Evolutionary conservation across 2,329 filamentous ascomycete genomes (phyloP), one percentile per base, ranked within the genome.

Genomic region (Teratosphaeria epicoccoides): DNA sequence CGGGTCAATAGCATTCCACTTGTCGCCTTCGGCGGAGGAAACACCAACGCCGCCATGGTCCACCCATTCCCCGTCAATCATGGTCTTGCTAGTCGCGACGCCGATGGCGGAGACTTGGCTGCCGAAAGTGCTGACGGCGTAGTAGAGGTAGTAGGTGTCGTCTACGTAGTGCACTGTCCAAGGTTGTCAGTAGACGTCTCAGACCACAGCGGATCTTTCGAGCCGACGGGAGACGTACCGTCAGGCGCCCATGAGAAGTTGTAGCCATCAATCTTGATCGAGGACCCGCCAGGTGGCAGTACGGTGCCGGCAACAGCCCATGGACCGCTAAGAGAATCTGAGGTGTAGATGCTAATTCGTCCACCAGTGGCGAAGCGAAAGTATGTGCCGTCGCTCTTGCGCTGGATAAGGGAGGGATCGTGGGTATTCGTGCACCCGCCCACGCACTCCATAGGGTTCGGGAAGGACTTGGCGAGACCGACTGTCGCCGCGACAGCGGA

Each of bases 101-200:
- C 83, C 83, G 55, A 86, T 84, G 28, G 81, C 79, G 0, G 77
- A 81, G 64, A 73, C 68, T 55, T 83, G 78, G 0, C 73, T 74
- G 1, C 82, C 81, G 55, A 82, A 83, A 1, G 75, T 70, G 25
- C 76, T 81, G 22, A 84, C 80, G 1, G 78, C 71, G 66, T 85
- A 84, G 73, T 82, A 85, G 22, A 81, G 66, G 60, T 83, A 76
- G 68, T 84, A 86, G 1, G 72, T 71, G 51, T 68, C 70, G 55
- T 76, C 76, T 24, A 85, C 69, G n/a, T 77, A 68, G 25, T 71
- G 66, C 23, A 82, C 76, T 40, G 33, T 40, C 12, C n/a, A n/a
- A n/a, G n/a, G n/a, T n/a, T n/a, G n/a, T n/a, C n/a, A n/a, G n/a
- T n/a, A n/a, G n/a, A n/a, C n/a, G n/a, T n/a, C n/a, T n/a, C n/a